A percentile compares a stretch with the other conserved stretches of the same genome.
Conservation (phyloP, 257 asterid species). For the Primulina eburnea region DNA sequence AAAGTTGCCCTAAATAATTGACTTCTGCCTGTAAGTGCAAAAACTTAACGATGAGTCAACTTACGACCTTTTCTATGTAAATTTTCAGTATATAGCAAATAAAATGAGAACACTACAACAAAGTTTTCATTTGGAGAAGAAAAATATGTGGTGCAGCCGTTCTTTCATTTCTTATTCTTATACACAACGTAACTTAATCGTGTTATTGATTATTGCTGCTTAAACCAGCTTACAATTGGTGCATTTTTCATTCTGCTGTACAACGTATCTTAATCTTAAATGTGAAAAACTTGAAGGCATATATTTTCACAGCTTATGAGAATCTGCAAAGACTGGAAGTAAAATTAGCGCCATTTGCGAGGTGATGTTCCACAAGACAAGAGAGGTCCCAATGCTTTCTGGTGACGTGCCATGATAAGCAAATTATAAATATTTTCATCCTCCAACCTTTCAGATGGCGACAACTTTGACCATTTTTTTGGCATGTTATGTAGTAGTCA, state of each 20-base stretch:
- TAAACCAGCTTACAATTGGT: background rate
- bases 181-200: background rate
- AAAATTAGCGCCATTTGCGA: background rate
- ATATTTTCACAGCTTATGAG: background rate
- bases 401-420: background rate
- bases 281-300: background rate
- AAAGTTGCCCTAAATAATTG: slow-evolving; percentile 82
- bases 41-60: slow-evolving; percentile 27
- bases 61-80: slow-evolving; percentile 7
- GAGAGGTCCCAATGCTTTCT: background rate
- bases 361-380: no score
- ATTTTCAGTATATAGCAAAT: background rate
- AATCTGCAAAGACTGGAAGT: background rate
- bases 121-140: background rate
- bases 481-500: background rate
- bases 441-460: background rate
- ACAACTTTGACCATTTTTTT: no score
- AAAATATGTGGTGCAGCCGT: slow-evolving; percentile 9
- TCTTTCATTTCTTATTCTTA: background rate
- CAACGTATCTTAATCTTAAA: background rate
- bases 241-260: background rate
- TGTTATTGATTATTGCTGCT: background rate
- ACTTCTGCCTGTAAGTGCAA: slow-evolving; percentile 78
- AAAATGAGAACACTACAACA: background rate
- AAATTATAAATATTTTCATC: background rate